Evolutionary conservation across 768 basidiomycete genomes (phyloP).

Genomic region (Tylopilus intermedius): DNA sequence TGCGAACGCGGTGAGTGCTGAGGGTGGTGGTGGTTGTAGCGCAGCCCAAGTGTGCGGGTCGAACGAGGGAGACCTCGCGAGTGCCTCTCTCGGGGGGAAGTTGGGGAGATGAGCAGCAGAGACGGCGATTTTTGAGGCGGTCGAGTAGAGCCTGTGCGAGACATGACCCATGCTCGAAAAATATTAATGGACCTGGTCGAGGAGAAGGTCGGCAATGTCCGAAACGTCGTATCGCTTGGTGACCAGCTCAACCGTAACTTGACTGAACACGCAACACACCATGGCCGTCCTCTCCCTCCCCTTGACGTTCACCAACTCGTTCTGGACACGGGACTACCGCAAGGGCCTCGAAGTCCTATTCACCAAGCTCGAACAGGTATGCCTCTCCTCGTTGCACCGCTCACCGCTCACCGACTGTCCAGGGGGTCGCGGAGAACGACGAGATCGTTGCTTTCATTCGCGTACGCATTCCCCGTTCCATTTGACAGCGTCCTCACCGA

Average conservation of each 20-base stretch:
- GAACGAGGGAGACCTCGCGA: constrained; percentile 39
- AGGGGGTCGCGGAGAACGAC: constrained; percentile 82
- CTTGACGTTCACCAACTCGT: constrained; percentile 85
- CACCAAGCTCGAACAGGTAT: constrained; percentile 71
- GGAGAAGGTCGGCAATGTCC: constrained; percentile 26
- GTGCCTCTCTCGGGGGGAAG: constrained; percentile 61
- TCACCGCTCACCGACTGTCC: constrained; percentile 13
- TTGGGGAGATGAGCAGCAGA: constrained; percentile 48
- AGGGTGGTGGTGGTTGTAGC: constrained; percentile 64
- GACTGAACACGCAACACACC: constrained; percentile 9
- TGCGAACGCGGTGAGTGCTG: constrained; percentile 70
- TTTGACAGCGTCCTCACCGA: constrained; percentile 6
- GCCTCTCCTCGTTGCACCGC: constrained; percentile 9
- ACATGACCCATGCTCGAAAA: constrained; percentile 49
- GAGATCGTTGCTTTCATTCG: constrained; percentile 80
- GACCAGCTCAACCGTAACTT: neutral
- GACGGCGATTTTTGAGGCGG: constrained; percentile 47
- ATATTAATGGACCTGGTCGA: too few relatives aligned
- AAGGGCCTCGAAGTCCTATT: constrained; percentile 77
- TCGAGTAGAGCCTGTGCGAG: constrained; percentile 47
- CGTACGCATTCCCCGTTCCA: constrained; percentile 42
- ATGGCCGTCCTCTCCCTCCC: constrained; percentile 91
- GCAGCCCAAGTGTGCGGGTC: constrained; percentile 65
- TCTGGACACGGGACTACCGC: constrained; percentile 91
- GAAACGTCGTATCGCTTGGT: constrained; percentile 8